Conservation (phyloP, 2,329 filamentous ascomycete genomes). For the Clarireedia hainanense region DNA sequence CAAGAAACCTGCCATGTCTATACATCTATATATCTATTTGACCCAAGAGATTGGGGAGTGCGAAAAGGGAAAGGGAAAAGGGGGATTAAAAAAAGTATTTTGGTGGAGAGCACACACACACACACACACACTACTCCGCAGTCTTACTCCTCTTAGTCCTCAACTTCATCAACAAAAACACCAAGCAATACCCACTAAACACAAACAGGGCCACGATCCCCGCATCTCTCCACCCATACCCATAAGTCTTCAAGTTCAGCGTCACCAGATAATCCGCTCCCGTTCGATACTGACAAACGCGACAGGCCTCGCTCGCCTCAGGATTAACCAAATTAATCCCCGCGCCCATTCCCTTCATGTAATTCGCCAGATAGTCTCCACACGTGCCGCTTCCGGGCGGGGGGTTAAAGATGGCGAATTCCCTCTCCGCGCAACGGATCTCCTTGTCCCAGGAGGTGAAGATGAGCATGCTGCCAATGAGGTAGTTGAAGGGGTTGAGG, state of each 20-base stretch:
- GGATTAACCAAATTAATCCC: constrained; percentile 51
- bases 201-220: constrained; percentile 40
- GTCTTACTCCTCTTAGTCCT: constrained; percentile 41
- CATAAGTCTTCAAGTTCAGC: constrained; percentile 52
- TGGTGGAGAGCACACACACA: too few relatives aligned
- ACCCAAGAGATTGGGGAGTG: too few relatives aligned
- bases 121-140: constrained; percentile 20
- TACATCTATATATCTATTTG: too few relatives aligned
- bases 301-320: constrained; percentile 45
- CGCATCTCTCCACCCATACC: constrained; percentile 59
- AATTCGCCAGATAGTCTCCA: constrained; percentile 46
- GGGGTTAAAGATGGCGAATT: constrained; percentile 39
- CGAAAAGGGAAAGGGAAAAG: too few relatives aligned
- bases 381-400: constrained; percentile 46
- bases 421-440: constrained; percentile 39
- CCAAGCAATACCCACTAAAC: constrained; percentile 34
- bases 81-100: too few relatives aligned
- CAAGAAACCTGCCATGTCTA: too few relatives aligned
- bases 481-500: constrained; percentile 53
- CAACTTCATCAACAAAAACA: constrained; percentile 41
- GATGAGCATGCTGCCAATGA: constrained; percentile 47
- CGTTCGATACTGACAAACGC: constrained; percentile 50
- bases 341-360: constrained; percentile 39
- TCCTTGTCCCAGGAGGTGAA: constrained; percentile 42
- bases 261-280: constrained; percentile 53